Evolutionary conservation across 371 early-diverging fungal species (phyloP).

Genomic region (Mortierella sp.): DNA sequence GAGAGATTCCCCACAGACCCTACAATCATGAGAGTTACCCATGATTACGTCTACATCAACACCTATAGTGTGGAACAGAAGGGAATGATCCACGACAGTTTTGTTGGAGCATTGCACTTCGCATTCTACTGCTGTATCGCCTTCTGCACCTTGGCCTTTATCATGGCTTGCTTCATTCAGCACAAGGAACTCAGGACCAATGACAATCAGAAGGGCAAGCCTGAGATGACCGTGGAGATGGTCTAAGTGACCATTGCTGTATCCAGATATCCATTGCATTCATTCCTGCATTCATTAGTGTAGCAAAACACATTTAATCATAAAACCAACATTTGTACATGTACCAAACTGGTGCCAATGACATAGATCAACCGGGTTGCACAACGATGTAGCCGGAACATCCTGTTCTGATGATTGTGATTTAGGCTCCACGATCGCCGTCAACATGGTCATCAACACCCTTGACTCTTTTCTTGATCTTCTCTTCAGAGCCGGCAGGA

Average conservation of each 20-base stretch:
- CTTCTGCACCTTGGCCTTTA: conserved; percentile 22
- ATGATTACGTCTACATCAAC: conserved; percentile 14
- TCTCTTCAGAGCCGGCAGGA: conserved; percentile 5
- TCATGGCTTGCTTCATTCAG: conserved; percentile 34
- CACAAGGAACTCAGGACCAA: conserved; percentile 48
- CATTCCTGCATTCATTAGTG: background rate
- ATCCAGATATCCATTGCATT: background rate
- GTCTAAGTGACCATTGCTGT: conserved; percentile 5
- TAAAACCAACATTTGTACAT: too few species aligned
- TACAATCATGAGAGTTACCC: conserved; percentile 9
- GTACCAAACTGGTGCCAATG: too few species aligned
- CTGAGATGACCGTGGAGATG: conserved; percentile 27
- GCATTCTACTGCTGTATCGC: conserved; percentile 33
- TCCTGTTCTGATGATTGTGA: background rate
- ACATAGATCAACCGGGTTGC: background rate
- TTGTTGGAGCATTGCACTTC: conserved; percentile 24
- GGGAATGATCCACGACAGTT: conserved; percentile 16
- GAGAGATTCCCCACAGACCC: conserved; percentile 11
- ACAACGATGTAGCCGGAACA: background rate
- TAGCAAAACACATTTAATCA: background rate
- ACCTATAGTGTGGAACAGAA: background rate
- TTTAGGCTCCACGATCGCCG: conserved; percentile 18
- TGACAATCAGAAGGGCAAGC: conserved; percentile 25
- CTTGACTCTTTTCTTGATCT: conserved; percentile 23
- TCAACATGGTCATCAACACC: conserved; percentile 18